Evolutionary conservation across 176 grass and related monocot genomes (phyloP).

Genomic region (Oryza meyeriana): DNA sequence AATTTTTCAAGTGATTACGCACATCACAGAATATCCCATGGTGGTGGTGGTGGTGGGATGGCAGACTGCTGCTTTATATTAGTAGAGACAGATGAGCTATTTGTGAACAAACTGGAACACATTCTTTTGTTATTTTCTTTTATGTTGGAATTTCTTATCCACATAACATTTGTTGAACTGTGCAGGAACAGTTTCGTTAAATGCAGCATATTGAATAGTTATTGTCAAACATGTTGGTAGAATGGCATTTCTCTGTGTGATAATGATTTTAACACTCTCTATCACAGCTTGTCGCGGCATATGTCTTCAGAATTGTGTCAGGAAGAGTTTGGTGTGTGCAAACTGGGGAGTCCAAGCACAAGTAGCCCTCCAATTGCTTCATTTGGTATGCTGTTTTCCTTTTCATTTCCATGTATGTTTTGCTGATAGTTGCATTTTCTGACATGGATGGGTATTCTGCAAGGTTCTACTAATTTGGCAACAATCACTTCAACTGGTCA

Average conservation of each 20-base stretch:
- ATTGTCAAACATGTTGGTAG: background rate
- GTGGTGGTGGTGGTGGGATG: too few species aligned
- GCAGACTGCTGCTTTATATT: too few species aligned
- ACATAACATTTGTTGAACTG: background rate
- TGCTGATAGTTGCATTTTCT: constrained; percentile 25
- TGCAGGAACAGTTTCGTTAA: background rate
- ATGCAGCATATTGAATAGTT: background rate
- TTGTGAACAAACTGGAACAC: background rate
- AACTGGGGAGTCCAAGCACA: constrained; percentile 58
- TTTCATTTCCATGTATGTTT: constrained; percentile 9
- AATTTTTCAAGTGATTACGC: too few species aligned
- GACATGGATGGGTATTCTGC: constrained; percentile 12
- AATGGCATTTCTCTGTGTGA: background rate
- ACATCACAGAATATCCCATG: too few species aligned
- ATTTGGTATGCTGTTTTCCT: constrained; percentile 50
- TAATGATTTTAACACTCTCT: constrained; percentile 17
- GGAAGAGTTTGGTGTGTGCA: constrained; percentile 54
- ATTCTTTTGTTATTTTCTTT: constrained; percentile 1
- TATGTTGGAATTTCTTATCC: background rate
- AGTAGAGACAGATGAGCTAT: background rate
- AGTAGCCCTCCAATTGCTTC: constrained; percentile 54
- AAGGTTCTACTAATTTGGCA: constrained; percentile 40
- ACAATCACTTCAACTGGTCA: constrained; percentile 37
- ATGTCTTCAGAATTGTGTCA: constrained; percentile 56
- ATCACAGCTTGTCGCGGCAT: constrained; percentile 63